Evolutionary conservation across 768 basidiomycete species (phyloP).

Genomic region (Chlorophyllum brunneum): DNA sequence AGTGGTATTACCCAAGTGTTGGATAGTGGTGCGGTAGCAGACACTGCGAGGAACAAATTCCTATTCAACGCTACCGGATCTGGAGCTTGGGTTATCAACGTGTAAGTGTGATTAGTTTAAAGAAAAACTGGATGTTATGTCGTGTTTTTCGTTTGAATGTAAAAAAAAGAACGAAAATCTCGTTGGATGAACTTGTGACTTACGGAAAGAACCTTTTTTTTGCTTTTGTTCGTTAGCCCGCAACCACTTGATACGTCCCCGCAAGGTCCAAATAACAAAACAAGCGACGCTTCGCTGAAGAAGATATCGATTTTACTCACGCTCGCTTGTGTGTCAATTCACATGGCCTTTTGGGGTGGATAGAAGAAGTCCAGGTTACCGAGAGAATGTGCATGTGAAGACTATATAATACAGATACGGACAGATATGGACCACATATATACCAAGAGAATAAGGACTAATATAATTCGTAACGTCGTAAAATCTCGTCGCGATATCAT

Average conservation of each 20-base stretch:
- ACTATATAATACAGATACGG: not conserved
- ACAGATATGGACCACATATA: not conserved
- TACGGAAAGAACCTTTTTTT: not conserved
- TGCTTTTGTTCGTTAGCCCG: not conserved
- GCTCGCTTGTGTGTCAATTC: not conserved
- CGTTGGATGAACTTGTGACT: too few relatives aligned
- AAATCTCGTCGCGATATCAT: too few relatives aligned
- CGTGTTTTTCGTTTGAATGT: not conserved
- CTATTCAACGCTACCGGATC: constrained; percentile 35
- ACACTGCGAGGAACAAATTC: constrained; percentile 23
- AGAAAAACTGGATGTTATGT: not conserved
- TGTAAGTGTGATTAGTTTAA: constrained; percentile 3
- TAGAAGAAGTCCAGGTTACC: not conserved
- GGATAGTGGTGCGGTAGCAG: constrained; percentile 30
- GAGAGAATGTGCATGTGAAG: too few relatives aligned
- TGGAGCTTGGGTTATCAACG: constrained; percentile 34
- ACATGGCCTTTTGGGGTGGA: not conserved
- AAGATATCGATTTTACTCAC: not conserved
- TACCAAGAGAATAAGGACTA: not conserved
- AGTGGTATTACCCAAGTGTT: constrained; percentile 26
- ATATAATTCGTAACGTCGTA: constrained; percentile 3
- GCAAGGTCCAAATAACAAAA: not conserved
- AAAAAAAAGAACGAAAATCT: not conserved
- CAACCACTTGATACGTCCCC: not conserved
- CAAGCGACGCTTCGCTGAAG: not conserved